These are phyloP conservation scores for Colletotrichum graminicola DNA, from an alignment of 2,329 filamentous ascomycete genomes.

Conservation along the genomic window DNA sequence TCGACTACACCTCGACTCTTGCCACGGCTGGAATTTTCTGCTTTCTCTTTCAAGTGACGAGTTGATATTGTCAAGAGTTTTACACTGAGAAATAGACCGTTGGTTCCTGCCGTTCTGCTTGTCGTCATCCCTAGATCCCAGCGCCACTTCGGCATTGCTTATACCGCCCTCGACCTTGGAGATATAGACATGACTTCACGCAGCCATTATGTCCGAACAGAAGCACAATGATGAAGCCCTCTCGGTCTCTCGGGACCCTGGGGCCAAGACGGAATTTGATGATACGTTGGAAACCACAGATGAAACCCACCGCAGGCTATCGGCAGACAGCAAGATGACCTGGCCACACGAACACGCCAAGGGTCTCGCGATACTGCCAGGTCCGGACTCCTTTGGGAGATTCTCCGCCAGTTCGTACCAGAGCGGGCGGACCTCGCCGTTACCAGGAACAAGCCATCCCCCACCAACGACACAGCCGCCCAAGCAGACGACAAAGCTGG, in stretches of 20 bases:
- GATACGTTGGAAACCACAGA: slow-evolving; percentile 45
- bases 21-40: slow-evolving; percentile 1
- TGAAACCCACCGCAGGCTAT: slow-evolving; percentile 46
- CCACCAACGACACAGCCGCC: slow-evolving; percentile 35
- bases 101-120: neutral
- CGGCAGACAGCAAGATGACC: slow-evolving; percentile 44
- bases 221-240: slow-evolving; percentile 33
- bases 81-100: neutral
- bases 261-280: slow-evolving; percentile 44
- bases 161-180: neutral
- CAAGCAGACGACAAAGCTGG: slow-evolving; percentile 38
- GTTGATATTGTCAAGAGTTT: neutral
- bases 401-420: slow-evolving; percentile 56
- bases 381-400: slow-evolving; percentile 51
- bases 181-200: slow-evolving; percentile 25
- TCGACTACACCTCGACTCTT: slow-evolving; percentile 22
- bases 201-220: slow-evolving; percentile 43
- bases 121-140: neutral
- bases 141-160: neutral
- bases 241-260: slow-evolving; percentile 45
- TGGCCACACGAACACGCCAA: slow-evolving; percentile 43
- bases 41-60: slow-evolving; percentile 4
- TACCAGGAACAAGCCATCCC: slow-evolving; percentile 42
- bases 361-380: slow-evolving; percentile 46
- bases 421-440: slow-evolving; percentile 46